These are phyloP conservation scores for Xylaria sp. DNA, from an alignment of 2,329 filamentous ascomycete species.

Conservation along the genomic window DNA sequence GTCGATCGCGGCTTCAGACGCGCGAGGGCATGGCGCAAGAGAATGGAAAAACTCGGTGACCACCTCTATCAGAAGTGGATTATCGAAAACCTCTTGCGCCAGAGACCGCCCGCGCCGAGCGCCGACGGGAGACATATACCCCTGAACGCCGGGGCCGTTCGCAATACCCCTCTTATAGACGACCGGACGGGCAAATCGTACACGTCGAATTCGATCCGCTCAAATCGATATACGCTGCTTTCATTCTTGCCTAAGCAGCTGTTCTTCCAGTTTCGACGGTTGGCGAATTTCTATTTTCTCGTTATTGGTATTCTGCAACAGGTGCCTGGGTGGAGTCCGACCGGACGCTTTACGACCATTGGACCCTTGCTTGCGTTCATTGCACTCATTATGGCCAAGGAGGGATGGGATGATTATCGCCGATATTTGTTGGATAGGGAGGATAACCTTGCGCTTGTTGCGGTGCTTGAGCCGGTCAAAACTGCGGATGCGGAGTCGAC, in stretches of 20 bases:
- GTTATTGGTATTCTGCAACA: slow-evolving; percentile 79
- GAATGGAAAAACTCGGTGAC: not conserved
- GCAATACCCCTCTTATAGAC: slow-evolving; percentile 39
- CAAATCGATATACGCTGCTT: slow-evolving; percentile 75
- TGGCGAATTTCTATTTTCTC: slow-evolving; percentile 85
- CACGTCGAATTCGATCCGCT: slow-evolving; percentile 63
- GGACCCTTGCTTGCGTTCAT: slow-evolving; percentile 71
- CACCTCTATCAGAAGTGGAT: slow-evolving; percentile 38
- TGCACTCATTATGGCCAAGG: slow-evolving; percentile 75
- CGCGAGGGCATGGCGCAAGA: slow-evolving; percentile 7
- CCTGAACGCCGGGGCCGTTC: slow-evolving; percentile 32
- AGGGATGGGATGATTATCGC: slow-evolving; percentile 80
- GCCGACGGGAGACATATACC: slow-evolving; percentile 59
- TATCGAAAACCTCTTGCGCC: slow-evolving; percentile 50
- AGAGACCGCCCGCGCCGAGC: slow-evolving; percentile 63
- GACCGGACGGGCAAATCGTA: slow-evolving; percentile 46
- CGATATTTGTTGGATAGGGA: slow-evolving; percentile 74
- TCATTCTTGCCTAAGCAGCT: slow-evolving; percentile 83
- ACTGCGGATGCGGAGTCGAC: slow-evolving; percentile 14
- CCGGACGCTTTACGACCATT: slow-evolving; percentile 68
- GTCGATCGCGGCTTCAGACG: slow-evolving; percentile 6
- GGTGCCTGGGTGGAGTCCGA: slow-evolving; percentile 70
- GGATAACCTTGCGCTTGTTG: slow-evolving; percentile 56
- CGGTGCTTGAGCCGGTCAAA: slow-evolving; percentile 8
- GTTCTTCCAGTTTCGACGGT: slow-evolving; percentile 76